phyloP scores from a whole-genome alignment of 345 rosid genomes.

The Citrus inodora region DNA sequence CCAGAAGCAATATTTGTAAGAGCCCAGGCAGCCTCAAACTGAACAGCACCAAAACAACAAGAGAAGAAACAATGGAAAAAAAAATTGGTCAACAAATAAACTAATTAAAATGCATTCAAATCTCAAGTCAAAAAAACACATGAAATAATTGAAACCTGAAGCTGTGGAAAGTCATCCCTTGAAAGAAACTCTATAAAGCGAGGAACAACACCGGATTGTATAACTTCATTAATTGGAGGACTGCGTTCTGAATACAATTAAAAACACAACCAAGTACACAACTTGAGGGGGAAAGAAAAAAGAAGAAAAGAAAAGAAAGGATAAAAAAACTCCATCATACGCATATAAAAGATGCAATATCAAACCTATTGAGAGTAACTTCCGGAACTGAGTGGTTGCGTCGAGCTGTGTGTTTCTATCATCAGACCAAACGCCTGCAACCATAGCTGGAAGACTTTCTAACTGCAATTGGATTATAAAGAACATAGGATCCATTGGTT shows the following conservation, averaged over 20 bases:
- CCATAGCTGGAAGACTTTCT: slow-evolving; percentile 61
- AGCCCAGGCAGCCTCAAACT: slow-evolving; percentile 94
- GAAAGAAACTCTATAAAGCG: slow-evolving; percentile 71
- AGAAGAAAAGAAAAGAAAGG: background rate
- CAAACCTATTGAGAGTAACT: slow-evolving; percentile 65
- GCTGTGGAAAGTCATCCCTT: slow-evolving; percentile 73
- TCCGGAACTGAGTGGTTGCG: slow-evolving; percentile 67
- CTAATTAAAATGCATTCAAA: background rate
- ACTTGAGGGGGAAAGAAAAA: background rate
- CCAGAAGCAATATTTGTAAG: slow-evolving; percentile 85
- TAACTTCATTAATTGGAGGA: slow-evolving; percentile 75
- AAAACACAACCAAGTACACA: background rate
- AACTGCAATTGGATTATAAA: slow-evolving; percentile 34
- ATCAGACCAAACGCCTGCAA: slow-evolving; percentile 59
- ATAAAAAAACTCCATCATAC: background rate
- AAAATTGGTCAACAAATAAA: background rate
- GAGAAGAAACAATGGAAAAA: background rate
- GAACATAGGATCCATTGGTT: background rate
- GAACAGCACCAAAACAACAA: slow-evolving; percentile 9
- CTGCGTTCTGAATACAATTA: slow-evolving; percentile 48
- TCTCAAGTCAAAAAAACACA: background rate
- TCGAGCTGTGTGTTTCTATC: slow-evolving; percentile 57
- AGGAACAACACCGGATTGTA: slow-evolving; percentile 69
- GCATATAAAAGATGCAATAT: background rate
- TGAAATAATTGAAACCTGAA: slow-evolving; percentile 44